phyloP scores from a whole-genome alignment of 2,329 filamentous ascomycete species.

The Dactylellina parvicollis region DNA sequence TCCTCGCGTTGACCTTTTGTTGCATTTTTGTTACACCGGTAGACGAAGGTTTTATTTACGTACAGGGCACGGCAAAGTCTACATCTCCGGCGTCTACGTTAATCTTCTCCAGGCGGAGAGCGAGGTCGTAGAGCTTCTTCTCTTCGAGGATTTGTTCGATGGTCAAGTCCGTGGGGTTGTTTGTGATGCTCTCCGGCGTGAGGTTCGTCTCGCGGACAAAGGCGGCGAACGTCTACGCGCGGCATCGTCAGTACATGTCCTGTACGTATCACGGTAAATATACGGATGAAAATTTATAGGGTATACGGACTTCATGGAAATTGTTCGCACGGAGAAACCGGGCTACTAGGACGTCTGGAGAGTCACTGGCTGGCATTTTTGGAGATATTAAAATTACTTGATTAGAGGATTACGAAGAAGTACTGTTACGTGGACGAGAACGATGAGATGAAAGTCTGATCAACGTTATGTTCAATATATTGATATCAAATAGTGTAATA shows the following conservation, averaged over 20 bases:
- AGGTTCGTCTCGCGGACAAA: slow-evolving; percentile 58
- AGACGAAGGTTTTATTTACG: slow-evolving; percentile 1
- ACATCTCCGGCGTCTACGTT: slow-evolving; percentile 51
- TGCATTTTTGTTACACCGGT: slow-evolving; percentile 20
- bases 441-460: too few relatives aligned
- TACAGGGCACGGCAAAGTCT: slow-evolving; percentile 56
- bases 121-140: slow-evolving; percentile 57
- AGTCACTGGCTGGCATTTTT: slow-evolving; percentile 58
- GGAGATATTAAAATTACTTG: not conserved
- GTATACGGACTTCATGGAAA: slow-evolving; percentile 61
- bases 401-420: too few relatives aligned
- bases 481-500: too few relatives aligned
- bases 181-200: slow-evolving; percentile 47
- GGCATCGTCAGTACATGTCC: slow-evolving; percentile 8
- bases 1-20: slow-evolving; percentile 17
- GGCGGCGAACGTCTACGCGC: slow-evolving; percentile 55
- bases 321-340: slow-evolving; percentile 62
- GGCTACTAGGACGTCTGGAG: slow-evolving; percentile 62
- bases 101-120: slow-evolving; percentile 56
- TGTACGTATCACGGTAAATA: not conserved
- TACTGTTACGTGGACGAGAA: too few relatives aligned
- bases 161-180: slow-evolving; percentile 54
- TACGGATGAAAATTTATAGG: not conserved
- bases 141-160: slow-evolving; percentile 58
- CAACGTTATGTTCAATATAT: too few relatives aligned